phyloP scores from a whole-genome alignment of 2,329 filamentous ascomycete species.

The Aciculosporium take region DNA sequence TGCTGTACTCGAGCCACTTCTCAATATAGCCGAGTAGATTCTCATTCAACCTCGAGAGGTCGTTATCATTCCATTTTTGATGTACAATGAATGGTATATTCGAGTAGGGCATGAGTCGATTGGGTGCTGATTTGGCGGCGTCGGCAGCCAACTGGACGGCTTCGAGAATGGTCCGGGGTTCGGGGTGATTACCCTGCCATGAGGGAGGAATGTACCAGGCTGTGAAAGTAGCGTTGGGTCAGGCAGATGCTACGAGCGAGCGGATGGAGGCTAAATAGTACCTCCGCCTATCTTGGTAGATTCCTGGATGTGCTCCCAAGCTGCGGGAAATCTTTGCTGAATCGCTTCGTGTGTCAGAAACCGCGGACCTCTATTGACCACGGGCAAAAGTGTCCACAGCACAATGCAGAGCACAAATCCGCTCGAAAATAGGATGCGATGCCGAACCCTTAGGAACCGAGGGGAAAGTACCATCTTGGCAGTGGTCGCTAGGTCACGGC shows the following conservation, averaged over 20 bases:
- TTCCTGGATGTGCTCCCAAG: constrained; percentile 10
- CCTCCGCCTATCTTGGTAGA: constrained; percentile 10
- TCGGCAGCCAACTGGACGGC: constrained; percentile 10
- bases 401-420: constrained; percentile 5
- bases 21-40: constrained; percentile 11
- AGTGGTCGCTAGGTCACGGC: not conserved
- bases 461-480: constrained; percentile 5
- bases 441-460: constrained; percentile 4
- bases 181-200: constrained; percentile 8
- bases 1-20: constrained; percentile 10
- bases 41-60: constrained; percentile 9
- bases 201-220: constrained; percentile 13
- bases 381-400: constrained; percentile 3
- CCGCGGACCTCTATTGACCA: not conserved
- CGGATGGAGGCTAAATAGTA: not conserved
- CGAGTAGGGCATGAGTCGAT: constrained; percentile 10
- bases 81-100: constrained; percentile 14
- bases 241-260: not conserved
- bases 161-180: constrained; percentile 11
- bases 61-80: constrained; percentile 11
- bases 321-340: constrained; percentile 7
- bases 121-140: constrained; percentile 5
- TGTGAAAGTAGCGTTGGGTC: constrained; percentile 1
- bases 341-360: not conserved
- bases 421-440: not conserved